Percentiles rank a stretch among this genome's conserved stretches.
These are phyloP conservation scores for Syzygium jambos DNA, from an alignment of 345 rosid genomes.

Conservation along the genomic window DNA sequence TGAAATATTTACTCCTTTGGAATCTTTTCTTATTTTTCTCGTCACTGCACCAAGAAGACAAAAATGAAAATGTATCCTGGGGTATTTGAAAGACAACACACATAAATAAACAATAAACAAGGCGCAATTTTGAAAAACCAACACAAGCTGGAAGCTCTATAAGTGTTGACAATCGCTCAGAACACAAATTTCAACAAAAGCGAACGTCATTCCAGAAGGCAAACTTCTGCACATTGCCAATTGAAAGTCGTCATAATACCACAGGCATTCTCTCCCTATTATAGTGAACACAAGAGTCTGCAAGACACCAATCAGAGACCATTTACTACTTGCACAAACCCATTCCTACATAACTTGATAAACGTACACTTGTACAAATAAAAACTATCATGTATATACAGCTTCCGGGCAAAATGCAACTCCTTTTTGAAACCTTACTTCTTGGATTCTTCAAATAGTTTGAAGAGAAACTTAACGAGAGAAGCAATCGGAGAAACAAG, in stretches of 20 bases:
- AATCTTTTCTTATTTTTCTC: constrained; percentile 42
- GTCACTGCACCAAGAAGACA: constrained; percentile 30
- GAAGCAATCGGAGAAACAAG: not conserved
- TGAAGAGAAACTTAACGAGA: not conserved
- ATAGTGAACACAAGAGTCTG: not conserved
- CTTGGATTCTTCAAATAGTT: not conserved
- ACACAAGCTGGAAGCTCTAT: not conserved
- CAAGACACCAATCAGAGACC: not conserved
- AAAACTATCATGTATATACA: not conserved
- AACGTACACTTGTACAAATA: not conserved
- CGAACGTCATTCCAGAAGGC: not conserved
- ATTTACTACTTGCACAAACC: not conserved
- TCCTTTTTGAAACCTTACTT: not conserved
- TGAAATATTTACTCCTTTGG: constrained; percentile 36
- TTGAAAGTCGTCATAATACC: not conserved
- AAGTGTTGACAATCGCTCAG: not conserved
- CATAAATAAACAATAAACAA: not conserved
- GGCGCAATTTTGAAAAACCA: not conserved
- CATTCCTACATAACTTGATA: not conserved
- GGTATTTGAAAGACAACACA: not conserved
- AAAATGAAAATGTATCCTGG: not conserved
- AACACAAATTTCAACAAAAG: not conserved
- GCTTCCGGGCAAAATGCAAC: not conserved
- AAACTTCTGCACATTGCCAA: not conserved
- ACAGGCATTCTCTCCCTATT: not conserved